A percentile compares a stretch with the other conserved stretches of the same genome.
These are phyloP conservation scores for Talaromyces sp. DNA, from an alignment of 2,329 filamentous ascomycete species.

Conservation along the genomic window DNA sequence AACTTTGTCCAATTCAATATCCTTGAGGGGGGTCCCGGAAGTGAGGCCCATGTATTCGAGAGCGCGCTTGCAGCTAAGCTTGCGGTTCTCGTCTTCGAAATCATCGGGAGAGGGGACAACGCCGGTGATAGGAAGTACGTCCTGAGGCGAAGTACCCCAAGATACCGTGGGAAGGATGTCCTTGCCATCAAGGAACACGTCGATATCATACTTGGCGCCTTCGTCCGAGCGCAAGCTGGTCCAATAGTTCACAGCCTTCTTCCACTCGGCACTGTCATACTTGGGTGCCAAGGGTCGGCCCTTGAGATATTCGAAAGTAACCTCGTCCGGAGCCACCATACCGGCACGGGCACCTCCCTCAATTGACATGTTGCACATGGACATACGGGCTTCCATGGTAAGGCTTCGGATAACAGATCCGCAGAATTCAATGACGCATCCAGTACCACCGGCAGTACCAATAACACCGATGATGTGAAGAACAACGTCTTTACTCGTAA, in stretches of 20 bases:
- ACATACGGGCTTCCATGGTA: slow-evolving; percentile 98
- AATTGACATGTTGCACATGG: slow-evolving; percentile 99
- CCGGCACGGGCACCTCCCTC: slow-evolving; percentile 92
- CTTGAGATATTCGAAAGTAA: slow-evolving; percentile 92
- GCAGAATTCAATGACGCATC: slow-evolving; percentile 94
- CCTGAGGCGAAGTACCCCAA: slow-evolving; percentile 95
- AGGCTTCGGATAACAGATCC: slow-evolving; percentile 84
- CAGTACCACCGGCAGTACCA: slow-evolving; percentile 90
- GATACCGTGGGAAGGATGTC: slow-evolving; percentile 92
- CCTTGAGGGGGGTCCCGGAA: slow-evolving; percentile 82
- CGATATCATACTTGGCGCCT: slow-evolving; percentile 84
- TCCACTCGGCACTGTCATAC: slow-evolving; percentile 80
- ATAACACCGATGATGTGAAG: slow-evolving; percentile 90
- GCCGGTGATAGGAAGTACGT: slow-evolving; percentile 90
- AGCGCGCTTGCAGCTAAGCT: slow-evolving; percentile 71
- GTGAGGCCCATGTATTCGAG: slow-evolving; percentile 95
- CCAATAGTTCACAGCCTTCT: slow-evolving; percentile 85
- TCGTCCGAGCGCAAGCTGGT: slow-evolving; percentile 76
- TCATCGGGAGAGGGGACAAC: slow-evolving; percentile 86
- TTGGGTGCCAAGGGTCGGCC: slow-evolving; percentile 83
- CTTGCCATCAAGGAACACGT: slow-evolving; percentile 84
- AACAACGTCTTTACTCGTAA: slow-evolving; percentile 93
- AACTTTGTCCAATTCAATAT: slow-evolving; percentile 89
- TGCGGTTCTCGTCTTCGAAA: slow-evolving; percentile 75
- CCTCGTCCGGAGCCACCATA: slow-evolving; percentile 94